These are phyloP conservation scores for Fusarium piperis DNA, from an alignment of 2,329 filamentous ascomycete species.

Conservation along the genomic window DNA sequence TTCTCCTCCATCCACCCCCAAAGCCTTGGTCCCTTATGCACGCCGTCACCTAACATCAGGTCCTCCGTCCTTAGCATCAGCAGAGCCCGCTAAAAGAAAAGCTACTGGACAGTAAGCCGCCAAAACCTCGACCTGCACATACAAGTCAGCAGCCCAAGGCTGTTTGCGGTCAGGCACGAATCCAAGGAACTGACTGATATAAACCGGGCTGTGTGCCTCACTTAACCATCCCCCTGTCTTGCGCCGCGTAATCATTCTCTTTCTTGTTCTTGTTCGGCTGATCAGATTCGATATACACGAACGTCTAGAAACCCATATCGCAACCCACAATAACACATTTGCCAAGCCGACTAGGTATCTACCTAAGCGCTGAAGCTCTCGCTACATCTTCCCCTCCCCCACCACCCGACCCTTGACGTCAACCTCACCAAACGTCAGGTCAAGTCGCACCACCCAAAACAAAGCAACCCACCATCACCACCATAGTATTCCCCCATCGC, in stretches of 20 bases:
- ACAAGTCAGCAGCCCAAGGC: background rate
- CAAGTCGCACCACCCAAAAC: background rate
- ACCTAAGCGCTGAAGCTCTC: background rate
- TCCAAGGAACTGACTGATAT: slow-evolving; percentile 9
- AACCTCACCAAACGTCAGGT: slow-evolving; percentile 16
- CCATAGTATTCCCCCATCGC: background rate
- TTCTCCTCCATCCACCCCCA: background rate
- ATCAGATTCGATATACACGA: background rate
- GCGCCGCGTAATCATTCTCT: background rate
- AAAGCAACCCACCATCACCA: slow-evolving; percentile 1
- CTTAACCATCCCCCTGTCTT: background rate
- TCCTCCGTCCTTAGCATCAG: background rate
- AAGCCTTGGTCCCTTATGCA: background rate
- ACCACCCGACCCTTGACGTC: slow-evolving; percentile 15
- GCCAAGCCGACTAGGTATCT: background rate
- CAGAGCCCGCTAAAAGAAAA: background rate
- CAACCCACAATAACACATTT: background rate
- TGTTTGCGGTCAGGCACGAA: background rate
- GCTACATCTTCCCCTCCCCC: slow-evolving; percentile 7
- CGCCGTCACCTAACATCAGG: background rate
- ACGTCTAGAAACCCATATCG: background rate
- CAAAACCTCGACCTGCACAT: background rate
- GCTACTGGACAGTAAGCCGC: background rate
- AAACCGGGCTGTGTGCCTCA: slow-evolving; percentile 19
- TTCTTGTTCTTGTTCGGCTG: background rate